Evolutionary conservation across 73 alveolate genomes (phyloP).

Genomic region (Tetrahymena elliotti): DNA sequence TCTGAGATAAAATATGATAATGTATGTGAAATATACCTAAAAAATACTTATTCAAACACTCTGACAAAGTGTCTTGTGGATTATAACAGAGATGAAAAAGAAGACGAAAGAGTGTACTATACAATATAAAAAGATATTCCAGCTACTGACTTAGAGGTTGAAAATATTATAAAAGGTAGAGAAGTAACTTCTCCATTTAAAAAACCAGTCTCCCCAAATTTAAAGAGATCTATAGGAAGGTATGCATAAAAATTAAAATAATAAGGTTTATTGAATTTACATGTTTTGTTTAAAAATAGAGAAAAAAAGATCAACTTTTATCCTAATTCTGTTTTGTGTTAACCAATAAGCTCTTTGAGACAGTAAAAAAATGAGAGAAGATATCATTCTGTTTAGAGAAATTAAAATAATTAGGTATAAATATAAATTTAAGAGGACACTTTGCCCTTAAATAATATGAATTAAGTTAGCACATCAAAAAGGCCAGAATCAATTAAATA

Average conservation of each 20-base stretch:
- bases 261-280: neutral
- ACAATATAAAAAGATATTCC: neutral
- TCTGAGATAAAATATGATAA: neutral
- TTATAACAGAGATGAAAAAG: neutral
- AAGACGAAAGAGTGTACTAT: neutral
- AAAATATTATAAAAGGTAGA: neutral
- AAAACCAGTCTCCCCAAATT: neutral
- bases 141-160: neutral
- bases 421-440: neutral
- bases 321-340: neutral
- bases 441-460: neutral
- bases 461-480: neutral
- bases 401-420: neutral
- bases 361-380: neutral
- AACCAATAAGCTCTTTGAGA: neutral
- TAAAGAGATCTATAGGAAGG: neutral
- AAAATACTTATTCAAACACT: neutral
- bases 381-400: neutral
- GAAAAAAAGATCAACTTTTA: neutral
- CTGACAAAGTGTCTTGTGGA: neutral
- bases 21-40: neutral
- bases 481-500: neutral
- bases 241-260: neutral
- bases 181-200: neutral
- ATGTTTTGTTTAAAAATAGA: neutral